A percentile compares a stretch with the other conserved stretches of the same genome.
These are phyloP conservation scores for Dryas drummondii DNA, from an alignment of 306 rosid species.

Conservation along the genomic window DNA sequence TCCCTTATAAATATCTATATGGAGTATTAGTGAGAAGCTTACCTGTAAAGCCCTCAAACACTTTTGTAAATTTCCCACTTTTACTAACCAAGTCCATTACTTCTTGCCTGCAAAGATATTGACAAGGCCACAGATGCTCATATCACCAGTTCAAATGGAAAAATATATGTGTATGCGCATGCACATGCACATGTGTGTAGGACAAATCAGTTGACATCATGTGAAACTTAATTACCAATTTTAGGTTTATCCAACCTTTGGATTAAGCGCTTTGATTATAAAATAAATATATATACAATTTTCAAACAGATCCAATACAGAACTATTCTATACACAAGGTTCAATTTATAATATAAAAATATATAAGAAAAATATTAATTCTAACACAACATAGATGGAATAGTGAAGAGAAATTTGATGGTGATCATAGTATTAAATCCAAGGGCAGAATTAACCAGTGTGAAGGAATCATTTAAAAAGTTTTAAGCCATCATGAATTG, in stretches of 20 bases:
- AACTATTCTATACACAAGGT: background rate
- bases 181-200: background rate
- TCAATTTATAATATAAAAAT: background rate
- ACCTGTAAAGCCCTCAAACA: conserved; percentile 81
- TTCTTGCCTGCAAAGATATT: conserved; percentile 76
- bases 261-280: background rate
- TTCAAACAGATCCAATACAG: background rate
- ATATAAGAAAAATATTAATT: background rate
- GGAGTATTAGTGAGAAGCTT: conserved; percentile 9
- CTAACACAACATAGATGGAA: background rate
- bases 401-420: background rate
- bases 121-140: conserved; percentile 4
- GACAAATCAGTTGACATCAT: conserved; percentile 7
- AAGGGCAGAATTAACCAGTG: background rate
- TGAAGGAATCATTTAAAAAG: background rate
- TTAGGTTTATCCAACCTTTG: background rate
- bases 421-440: background rate
- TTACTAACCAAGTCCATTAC: conserved; percentile 74
- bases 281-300: background rate
- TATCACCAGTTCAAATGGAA: background rate
- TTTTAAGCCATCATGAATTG: background rate
- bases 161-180: background rate
- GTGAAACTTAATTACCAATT: background rate
- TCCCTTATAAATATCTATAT: conserved; percentile 2
- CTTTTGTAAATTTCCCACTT: conserved; percentile 77